A percentile compares a stretch with the other conserved stretches of the same genome.
These are phyloP conservation scores for Raphanus sativus DNA, from an alignment of 345 rosid genomes.

Conservation along the genomic window DNA sequence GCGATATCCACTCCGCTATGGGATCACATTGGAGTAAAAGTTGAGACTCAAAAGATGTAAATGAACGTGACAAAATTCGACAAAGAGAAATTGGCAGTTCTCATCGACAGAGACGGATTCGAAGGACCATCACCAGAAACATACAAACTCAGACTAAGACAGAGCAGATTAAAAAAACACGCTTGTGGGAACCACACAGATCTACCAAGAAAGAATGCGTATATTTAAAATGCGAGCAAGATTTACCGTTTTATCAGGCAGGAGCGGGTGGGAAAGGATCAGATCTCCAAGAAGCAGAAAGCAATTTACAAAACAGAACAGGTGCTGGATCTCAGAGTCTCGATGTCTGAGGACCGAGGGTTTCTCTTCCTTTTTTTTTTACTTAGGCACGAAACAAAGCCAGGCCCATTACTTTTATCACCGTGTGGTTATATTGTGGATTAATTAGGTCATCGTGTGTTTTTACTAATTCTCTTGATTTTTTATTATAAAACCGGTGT, in stretches of 20 bases:
- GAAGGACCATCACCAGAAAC: constrained; percentile 25
- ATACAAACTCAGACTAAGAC: not conserved
- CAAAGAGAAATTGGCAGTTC: constrained; percentile 26
- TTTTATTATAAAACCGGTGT: not conserved
- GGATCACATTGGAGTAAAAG: constrained; percentile 47
- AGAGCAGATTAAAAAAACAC: constrained; percentile 15
- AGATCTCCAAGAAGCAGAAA: constrained; percentile 23
- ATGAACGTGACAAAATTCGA: constrained; percentile 33
- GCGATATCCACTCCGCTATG: constrained; percentile 98
- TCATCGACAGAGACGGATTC: constrained; percentile 24
- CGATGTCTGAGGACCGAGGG: not conserved
- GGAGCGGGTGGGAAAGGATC: constrained; percentile 3
- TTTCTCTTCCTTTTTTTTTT: not conserved
- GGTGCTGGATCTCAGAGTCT: constrained; percentile 20
- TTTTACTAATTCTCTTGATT: too few species aligned
- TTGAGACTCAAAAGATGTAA: not conserved
- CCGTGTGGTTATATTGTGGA: not conserved
- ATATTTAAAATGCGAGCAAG: not conserved
- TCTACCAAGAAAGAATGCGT: constrained; percentile 1
- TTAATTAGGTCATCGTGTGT: too few species aligned
- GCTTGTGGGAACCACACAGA: constrained; percentile 3
- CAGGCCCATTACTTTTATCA: constrained; percentile 11
- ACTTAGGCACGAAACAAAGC: constrained; percentile 3
- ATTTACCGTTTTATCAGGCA: constrained; percentile 26
- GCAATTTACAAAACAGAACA: constrained; percentile 15